phyloP scores from a whole-genome alignment of 2,329 filamentous ascomycete genomes.

The Hypoxylon sp. region DNA sequence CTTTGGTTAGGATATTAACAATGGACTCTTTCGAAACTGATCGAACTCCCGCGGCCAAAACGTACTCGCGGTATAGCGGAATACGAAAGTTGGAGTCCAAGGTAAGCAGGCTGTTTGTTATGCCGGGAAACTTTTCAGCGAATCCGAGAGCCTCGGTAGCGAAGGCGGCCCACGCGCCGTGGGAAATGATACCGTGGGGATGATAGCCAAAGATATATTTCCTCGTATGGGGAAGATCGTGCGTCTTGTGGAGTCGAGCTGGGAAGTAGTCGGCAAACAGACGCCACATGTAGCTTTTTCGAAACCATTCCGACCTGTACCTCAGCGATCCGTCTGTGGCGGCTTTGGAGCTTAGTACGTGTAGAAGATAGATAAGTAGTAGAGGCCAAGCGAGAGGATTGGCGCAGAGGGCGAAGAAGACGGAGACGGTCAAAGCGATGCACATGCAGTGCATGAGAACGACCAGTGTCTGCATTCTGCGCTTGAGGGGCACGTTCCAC shows the following conservation, averaged over 20 bases:
- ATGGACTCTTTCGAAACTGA: constrained; percentile 93
- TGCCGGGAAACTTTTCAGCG: constrained; percentile 86
- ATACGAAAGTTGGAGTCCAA: constrained; percentile 96
- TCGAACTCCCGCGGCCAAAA: constrained; percentile 84
- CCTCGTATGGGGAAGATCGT: constrained; percentile 77
- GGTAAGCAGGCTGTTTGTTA: constrained; percentile 91
- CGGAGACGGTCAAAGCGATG: constrained; percentile 73
- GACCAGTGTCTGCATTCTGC: constrained; percentile 79
- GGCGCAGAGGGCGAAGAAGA: constrained; percentile 90
- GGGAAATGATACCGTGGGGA: constrained; percentile 95
- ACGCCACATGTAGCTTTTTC: constrained; percentile 79
- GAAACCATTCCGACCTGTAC: constrained; percentile 77
- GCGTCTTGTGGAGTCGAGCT: constrained; percentile 83
- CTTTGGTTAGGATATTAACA: constrained; percentile 83
- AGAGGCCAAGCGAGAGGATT: constrained; percentile 92
- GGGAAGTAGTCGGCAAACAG: constrained; percentile 95
- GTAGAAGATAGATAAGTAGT: constrained; percentile 78
- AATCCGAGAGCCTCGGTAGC: constrained; percentile 91
- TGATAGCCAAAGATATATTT: constrained; percentile 99
- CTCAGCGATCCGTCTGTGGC: constrained; percentile 77
- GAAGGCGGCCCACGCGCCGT: constrained; percentile 94
- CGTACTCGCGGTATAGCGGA: constrained; percentile 92
- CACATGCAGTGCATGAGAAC: constrained; percentile 77
- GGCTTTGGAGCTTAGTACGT: constrained; percentile 81
- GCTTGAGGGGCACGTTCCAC: constrained; percentile 72